Percentiles rank a stretch among this genome's conserved stretches.
Conservation (phyloP, 1,284 basidiomycete species). For the Calocybe gambosa region DNA sequence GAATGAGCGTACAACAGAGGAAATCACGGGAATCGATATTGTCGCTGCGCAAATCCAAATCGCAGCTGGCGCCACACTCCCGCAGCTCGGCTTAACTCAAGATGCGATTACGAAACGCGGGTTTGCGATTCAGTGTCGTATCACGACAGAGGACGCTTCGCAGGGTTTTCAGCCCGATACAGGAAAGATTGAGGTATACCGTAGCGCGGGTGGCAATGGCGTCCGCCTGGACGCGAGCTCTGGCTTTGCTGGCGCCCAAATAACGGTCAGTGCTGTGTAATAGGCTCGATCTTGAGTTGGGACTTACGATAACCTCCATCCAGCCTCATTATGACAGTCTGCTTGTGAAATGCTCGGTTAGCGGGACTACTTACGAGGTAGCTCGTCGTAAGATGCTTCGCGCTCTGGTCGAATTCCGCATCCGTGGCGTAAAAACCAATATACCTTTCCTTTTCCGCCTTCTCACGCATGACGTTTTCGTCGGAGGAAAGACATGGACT, state of each 20-base stretch:
- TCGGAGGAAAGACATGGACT: constrained; percentile 96
- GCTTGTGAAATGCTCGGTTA: constrained; percentile 95
- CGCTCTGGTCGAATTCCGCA: constrained; percentile 98
- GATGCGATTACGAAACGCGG: constrained; percentile 95
- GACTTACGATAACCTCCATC: constrained; percentile 1
- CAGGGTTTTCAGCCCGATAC: constrained; percentile 95
- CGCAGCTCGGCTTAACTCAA: constrained; percentile 95
- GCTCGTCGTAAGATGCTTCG: constrained; percentile 99
- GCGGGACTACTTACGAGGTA: constrained; percentile 97
- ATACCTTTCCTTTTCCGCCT: constrained; percentile 99
- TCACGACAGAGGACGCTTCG: constrained; percentile 97
- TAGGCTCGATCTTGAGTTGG: neutral
- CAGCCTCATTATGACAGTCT: constrained; percentile 98
- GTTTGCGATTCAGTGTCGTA: constrained; percentile 97
- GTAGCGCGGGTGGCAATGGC: constrained; percentile 97
- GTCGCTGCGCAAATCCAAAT: constrained; percentile 99
- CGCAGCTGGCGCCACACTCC: constrained; percentile 92
- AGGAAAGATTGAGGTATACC: constrained; percentile 98
- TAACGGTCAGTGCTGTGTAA: constrained; percentile 62
- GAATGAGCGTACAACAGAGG: constrained; percentile 53
- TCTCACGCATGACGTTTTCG: constrained; percentile 96
- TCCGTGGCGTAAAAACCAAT: constrained; percentile 99
- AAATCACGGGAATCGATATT: constrained; percentile 98
- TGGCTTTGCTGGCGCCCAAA: constrained; percentile 98
- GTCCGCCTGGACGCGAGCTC: constrained; percentile 96